phyloP scores from a whole-genome alignment of 306 rosid genomes.

The Acmispon strigosus region DNA sequence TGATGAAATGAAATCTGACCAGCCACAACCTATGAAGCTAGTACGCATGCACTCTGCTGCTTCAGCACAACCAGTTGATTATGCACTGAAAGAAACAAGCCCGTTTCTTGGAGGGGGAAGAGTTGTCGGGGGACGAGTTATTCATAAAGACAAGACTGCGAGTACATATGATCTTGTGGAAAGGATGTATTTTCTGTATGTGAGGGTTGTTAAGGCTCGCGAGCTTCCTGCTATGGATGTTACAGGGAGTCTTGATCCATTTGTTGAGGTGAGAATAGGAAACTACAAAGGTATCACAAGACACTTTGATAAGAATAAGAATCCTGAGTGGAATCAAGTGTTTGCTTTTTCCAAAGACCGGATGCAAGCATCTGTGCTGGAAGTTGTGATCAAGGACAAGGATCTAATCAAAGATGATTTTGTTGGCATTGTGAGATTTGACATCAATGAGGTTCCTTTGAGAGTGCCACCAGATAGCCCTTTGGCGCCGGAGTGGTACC shows the following conservation, averaged over 20 bases:
- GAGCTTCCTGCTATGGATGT: conserved; percentile 84
- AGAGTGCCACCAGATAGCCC: conserved; percentile 91
- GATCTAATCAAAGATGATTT: conserved; percentile 77
- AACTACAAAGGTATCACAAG: conserved; percentile 76
- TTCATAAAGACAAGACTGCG: conserved; percentile 64
- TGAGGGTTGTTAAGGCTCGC: conserved; percentile 78
- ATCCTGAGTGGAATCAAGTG: conserved; percentile 80
- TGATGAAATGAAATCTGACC: conserved; percentile 51
- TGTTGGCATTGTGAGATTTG: conserved; percentile 74
- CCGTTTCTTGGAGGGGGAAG: conserved; percentile 91
- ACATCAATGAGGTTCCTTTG: conserved; percentile 69
- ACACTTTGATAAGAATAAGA: conserved; percentile 72
- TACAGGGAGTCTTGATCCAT: conserved; percentile 84
- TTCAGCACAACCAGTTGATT: conserved; percentile 69
- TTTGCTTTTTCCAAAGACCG: conserved; percentile 84
- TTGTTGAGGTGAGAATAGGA: conserved; percentile 76
- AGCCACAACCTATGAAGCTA: conserved; percentile 41
- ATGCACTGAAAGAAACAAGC: conserved; percentile 82
- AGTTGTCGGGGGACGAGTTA: conserved; percentile 76
- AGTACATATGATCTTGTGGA: conserved; percentile 90
- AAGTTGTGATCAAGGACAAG: conserved; percentile 78
- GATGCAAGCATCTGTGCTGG: conserved; percentile 79
- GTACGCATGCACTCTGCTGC: conserved; percentile 54
- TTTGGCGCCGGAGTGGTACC: conserved; percentile 86
- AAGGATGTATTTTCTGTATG: conserved; percentile 80